Conservation (phyloP, 1,284 basidiomycete genomes). For the Lentinus polychrous region DNA sequence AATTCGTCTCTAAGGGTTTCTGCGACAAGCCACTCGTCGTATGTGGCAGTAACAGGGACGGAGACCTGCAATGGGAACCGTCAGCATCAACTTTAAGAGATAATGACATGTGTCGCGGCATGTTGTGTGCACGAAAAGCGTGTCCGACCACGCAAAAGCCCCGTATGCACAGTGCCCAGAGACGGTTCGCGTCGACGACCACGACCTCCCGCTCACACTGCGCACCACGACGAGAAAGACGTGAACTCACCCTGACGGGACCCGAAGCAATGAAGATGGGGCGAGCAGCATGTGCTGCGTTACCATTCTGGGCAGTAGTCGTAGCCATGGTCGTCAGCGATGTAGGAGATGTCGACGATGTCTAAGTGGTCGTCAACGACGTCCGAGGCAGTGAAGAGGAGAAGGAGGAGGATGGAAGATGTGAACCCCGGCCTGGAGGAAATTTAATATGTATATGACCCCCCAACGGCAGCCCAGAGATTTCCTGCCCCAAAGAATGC, state of each 20-base stretch:
- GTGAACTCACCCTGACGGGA: conserved; percentile 52
- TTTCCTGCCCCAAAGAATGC: conserved; percentile 14
- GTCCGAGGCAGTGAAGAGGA: conserved; percentile 15
- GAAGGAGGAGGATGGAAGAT: conserved; percentile 4
- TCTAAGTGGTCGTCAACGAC: conserved; percentile 9
- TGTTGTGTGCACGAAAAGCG: neutral
- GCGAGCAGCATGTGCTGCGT: conserved; percentile 35
- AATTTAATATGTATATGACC: conserved; percentile 10
- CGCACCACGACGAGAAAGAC: conserved; percentile 10
- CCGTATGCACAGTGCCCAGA: neutral
- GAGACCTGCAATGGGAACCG: conserved; percentile 47
- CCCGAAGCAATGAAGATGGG: conserved; percentile 58
- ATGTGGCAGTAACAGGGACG: conserved; percentile 73
- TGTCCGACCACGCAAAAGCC: neutral
- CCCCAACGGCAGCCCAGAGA: conserved; percentile 9
- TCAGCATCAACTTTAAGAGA: conserved; percentile 7
- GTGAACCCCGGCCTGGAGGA: neutral
- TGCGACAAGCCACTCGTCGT: conserved; percentile 83
- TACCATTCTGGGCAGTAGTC: conserved; percentile 10
- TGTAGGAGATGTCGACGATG: conserved; percentile 13
- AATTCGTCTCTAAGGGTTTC: conserved; percentile 87
- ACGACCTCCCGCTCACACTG: neutral
- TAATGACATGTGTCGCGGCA: neutral
- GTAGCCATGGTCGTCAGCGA: conserved; percentile 18
- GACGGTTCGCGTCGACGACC: neutral